Conservation (phyloP, 2,329 filamentous ascomycete species). For the Ophiostoma triangulosporum region DNA sequence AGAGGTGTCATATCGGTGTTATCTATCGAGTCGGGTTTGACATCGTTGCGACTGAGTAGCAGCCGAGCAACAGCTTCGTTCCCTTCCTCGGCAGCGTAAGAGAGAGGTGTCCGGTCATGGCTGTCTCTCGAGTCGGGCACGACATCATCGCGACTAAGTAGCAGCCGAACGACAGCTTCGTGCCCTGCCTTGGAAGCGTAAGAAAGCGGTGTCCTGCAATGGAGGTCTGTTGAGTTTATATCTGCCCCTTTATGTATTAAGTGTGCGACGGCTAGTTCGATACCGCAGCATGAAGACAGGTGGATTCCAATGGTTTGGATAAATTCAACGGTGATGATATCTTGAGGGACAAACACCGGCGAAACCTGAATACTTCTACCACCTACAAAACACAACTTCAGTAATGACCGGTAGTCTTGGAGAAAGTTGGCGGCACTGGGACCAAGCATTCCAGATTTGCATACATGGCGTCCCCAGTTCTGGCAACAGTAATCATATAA, state of each 20-base stretch:
- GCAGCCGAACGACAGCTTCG: neutral
- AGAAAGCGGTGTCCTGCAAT: neutral
- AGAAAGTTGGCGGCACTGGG: neutral
- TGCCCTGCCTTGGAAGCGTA: neutral
- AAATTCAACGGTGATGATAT: no score
- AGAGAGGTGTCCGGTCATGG: no score
- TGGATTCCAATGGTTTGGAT: neutral
- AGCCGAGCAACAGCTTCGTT: no score
- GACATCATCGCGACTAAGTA: neutral
- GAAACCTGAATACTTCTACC: no score
- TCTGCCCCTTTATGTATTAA: neutral
- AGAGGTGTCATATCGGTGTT: no score
- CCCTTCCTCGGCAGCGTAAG: no score
- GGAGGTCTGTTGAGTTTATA: neutral
- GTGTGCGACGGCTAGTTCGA: neutral
- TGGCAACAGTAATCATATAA: neutral
- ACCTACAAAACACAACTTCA: no score
- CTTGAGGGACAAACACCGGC: no score
- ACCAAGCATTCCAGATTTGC: neutral
- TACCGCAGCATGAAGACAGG: neutral
- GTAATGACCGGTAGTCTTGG: neutral
- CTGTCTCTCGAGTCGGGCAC: neutral
- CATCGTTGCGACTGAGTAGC: no score
- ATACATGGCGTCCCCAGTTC: neutral
- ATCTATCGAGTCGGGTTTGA: no score